Evolutionary conservation across 805 yeast genomes (phyloP).

Genomic region (Candida quercuum): DNA sequence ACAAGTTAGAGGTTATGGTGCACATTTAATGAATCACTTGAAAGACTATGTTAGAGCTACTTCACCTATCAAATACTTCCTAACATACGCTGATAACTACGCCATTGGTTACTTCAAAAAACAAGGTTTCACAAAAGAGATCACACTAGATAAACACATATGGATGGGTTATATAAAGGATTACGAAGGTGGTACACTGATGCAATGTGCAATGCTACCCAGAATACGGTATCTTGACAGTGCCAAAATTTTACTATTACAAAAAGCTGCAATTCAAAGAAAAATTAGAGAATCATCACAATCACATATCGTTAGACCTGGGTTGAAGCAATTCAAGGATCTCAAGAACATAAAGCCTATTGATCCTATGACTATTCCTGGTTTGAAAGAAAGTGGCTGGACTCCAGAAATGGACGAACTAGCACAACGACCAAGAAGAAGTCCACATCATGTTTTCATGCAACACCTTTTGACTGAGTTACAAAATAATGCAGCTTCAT

Average conservation of each 20-base stretch:
- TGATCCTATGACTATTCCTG: conserved; percentile 87
- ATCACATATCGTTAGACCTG: conserved; percentile 78
- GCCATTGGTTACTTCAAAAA: conserved; percentile 98
- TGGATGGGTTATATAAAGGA: conserved; percentile 99
- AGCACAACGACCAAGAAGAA: conserved; percentile 90
- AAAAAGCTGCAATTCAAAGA: conserved; percentile 84
- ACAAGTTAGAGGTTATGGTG: conserved; percentile 98
- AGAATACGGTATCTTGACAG: conserved; percentile 83
- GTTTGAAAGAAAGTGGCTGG: conserved; percentile 94
- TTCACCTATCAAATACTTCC: conserved; percentile 75
- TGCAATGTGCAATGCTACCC: conserved; percentile 96
- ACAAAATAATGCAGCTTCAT: conserved; percentile 92
- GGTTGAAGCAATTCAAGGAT: conserved; percentile 65
- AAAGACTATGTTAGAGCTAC: conserved; percentile 93
- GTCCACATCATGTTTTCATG: conserved; percentile 94
- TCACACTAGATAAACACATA: conserved; percentile 71
- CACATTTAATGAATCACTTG: conserved; percentile 95
- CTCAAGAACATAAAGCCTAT: conserved; percentile 40
- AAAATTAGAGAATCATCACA: conserved; percentile 77
- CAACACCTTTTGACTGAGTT: conserved; percentile 81
- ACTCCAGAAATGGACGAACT: conserved; percentile 96
- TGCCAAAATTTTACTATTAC: conserved; percentile 77
- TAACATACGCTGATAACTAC: conserved; percentile 97
- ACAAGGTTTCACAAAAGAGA: conserved; percentile 96
- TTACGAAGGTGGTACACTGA: conserved; percentile 97